Evolutionary conservation across 768 basidiomycete species (phyloP), one percentile per base, ranked within the genome.

Genomic region (Mycena albidolilacea): DNA sequence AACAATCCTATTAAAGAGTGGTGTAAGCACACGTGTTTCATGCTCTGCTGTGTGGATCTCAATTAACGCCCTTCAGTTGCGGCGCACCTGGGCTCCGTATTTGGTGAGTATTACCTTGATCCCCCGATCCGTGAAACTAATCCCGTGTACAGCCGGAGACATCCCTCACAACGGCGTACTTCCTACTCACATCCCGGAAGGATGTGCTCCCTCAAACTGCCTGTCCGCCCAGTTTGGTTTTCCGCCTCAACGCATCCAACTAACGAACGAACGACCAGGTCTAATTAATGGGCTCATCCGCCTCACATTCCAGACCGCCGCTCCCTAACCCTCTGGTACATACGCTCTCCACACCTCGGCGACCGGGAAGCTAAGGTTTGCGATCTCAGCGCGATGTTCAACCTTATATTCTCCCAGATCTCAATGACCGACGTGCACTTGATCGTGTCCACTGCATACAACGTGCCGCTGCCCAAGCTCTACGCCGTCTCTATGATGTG

Each of bases 301-400:
- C n/a, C 67, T 69, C 23, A 69, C 58, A 1, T 69, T 69, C 50
- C 67, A 69, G 19, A 60, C 67, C 5, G 67, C 67, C 15, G 67
- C 67, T 38, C 67, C 67, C 67, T 38, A 21, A 59, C 67, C 8
- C 17, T 69, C 38, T 62, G 67, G 67, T 69, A 17, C 30, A 30
- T 30, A 2, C 46, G 57, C 46, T 48, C 17, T 11, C n/a, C 5
- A n/a, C 21, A 6, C 50, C 7, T 8, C 23, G 17, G 2, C 30
- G 2, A 30, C 30, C 30, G 30, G 30, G 30, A 30, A 2, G 30
- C 30, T 30, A 30, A 30, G 2, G 3, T 30, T 30, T 30, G 30
- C 30, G 50, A 17, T n/a, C 30, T 21, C 50, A 52, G 50, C 7
- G 50, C 50, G n/a, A 52, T 52, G 50, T 21, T 52, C 50, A 52